A percentile compares a stretch with the other conserved stretches of the same genome.
Evolutionary conservation across 2,329 filamentous ascomycete genomes (phyloP).

Genomic region (Ceratocystis cubensis): DNA sequence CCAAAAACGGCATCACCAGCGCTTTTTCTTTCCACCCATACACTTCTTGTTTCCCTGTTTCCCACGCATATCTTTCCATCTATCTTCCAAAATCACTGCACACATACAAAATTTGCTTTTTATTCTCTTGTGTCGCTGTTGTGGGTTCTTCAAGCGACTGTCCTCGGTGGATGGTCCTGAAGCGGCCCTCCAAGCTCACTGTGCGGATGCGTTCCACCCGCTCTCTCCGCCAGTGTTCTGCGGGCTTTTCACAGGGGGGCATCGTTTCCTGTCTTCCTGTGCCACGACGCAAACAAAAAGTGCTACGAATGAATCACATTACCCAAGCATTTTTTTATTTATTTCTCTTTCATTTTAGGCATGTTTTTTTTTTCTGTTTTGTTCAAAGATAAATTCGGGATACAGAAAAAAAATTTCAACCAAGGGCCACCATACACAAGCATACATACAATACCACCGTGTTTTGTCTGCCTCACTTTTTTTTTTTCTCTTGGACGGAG

Average conservation of each 20-base stretch:
- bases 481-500: neutral
- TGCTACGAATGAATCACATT: neutral
- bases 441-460: too few species aligned
- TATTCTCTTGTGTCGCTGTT: neutral
- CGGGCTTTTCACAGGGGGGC: neutral
- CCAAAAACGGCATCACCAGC: constrained; percentile 20
- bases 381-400: constrained; percentile 8
- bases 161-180: neutral
- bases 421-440: neutral
- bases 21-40: constrained; percentile 11
- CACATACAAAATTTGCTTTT: constrained; percentile 4
- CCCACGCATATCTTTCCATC: neutral
- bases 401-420: neutral
- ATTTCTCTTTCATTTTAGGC: neutral
- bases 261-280: neutral
- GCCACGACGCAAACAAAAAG: neutral
- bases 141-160: neutral
- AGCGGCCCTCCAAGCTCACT: neutral
- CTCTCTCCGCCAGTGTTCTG: neutral
- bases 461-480: neutral
- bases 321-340: neutral
- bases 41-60: constrained; percentile 12
- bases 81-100: neutral
- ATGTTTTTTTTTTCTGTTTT: neutral
- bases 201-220: neutral